Percentiles rank a stretch among this genome's conserved stretches.
These are phyloP conservation scores for Ganoderma lucidum DNA, from an alignment of 1,284 basidiomycete species.

Conservation along the genomic window DNA sequence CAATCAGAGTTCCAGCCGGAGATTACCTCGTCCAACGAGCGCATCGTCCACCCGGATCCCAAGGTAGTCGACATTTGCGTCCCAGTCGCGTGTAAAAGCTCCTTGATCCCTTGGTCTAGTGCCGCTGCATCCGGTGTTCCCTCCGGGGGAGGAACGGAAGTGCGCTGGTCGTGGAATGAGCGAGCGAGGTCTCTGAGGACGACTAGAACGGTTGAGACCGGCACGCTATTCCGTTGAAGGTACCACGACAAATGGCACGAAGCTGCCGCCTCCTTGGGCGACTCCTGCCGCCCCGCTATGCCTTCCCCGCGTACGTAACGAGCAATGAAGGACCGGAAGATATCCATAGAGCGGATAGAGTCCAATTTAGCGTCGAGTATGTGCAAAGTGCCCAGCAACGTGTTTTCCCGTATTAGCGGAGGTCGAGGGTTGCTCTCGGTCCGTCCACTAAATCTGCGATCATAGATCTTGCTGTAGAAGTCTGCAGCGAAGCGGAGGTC, in stretches of 20 bases:
- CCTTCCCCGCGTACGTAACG: constrained; percentile 55
- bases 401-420: constrained; percentile 72
- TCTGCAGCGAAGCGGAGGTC: constrained; percentile 76
- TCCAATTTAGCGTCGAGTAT: constrained; percentile 66
- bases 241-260: constrained; percentile 60
- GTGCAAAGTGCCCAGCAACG: constrained; percentile 68
- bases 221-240: constrained; percentile 71
- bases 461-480: constrained; percentile 78
- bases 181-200: constrained; percentile 65
- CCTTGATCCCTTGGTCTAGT: constrained; percentile 69
- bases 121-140: constrained; percentile 55
- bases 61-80: constrained; percentile 70
- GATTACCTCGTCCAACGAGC: constrained; percentile 69
- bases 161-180: constrained; percentile 64
- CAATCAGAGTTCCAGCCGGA: constrained; percentile 53
- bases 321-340: constrained; percentile 55
- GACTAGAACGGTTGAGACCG: constrained; percentile 67
- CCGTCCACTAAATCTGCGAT: constrained; percentile 72
- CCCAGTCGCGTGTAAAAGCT: constrained; percentile 72
- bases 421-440: constrained; percentile 68
- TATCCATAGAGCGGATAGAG: constrained; percentile 48
- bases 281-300: constrained; percentile 31
- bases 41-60: constrained; percentile 72
- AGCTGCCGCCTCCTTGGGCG: constrained; percentile 46
- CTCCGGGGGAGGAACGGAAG: constrained; percentile 54